These are phyloP conservation scores for Saccharomyces jurei DNA, from an alignment of 805 yeast genomes.

Conservation along the genomic window DNA sequence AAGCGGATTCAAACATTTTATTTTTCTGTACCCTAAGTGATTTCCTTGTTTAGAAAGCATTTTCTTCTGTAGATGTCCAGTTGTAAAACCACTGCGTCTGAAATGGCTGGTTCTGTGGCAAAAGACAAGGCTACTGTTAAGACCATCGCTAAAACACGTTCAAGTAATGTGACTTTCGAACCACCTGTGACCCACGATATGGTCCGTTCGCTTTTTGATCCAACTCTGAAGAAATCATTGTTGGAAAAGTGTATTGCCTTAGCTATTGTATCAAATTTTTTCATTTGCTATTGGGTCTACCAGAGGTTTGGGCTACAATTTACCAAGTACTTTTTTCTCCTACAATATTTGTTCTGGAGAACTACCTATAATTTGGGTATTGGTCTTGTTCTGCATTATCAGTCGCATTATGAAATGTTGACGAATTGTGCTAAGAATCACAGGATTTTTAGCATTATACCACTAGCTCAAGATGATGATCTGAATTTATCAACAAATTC, in stretches of 20 bases:
- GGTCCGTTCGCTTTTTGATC: conserved; percentile 76
- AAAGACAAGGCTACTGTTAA: background rate
- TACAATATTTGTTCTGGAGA: conserved; percentile 66
- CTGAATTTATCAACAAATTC: conserved; percentile 5
- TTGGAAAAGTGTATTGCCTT: conserved; percentile 54
- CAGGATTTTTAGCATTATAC: conserved; percentile 38
- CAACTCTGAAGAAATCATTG: conserved; percentile 58
- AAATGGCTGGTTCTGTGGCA: background rate
- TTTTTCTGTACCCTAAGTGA: background rate
- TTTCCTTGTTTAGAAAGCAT: background rate
- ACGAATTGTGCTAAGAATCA: conserved; percentile 43
- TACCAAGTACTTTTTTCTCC: conserved; percentile 37
- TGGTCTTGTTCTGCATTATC: conserved; percentile 58
- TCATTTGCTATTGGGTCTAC: conserved; percentile 26
- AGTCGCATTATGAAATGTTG: conserved; percentile 49
- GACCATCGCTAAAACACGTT: conserved; percentile 20
- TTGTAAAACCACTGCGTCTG: background rate
- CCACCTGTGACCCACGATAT: conserved; percentile 64
- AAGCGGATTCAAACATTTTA: background rate
- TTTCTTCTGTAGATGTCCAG: background rate
- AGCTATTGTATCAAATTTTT: conserved; percentile 32
- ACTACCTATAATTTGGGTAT: conserved; percentile 71
- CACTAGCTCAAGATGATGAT: conserved; percentile 6
- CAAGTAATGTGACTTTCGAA: conserved; percentile 27
- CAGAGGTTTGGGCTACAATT: conserved; percentile 12